Conservation (phyloP, 257 asterid genomes). For the Pogostemon cablin region DNA sequence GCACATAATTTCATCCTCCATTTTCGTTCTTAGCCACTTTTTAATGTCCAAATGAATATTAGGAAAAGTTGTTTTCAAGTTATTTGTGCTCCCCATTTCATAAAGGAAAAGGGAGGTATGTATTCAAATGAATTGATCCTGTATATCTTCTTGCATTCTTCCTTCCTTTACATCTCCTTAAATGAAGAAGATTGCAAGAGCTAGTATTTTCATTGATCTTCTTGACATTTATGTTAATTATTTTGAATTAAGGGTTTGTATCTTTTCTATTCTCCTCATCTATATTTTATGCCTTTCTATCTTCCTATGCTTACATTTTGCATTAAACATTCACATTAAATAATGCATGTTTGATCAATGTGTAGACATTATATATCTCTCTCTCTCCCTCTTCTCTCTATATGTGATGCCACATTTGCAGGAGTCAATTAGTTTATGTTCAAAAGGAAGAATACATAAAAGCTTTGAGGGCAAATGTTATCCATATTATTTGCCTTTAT, state of each 20-base stretch:
- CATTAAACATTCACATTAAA: neutral
- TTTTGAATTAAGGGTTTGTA: neutral
- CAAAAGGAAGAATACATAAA: neutral
- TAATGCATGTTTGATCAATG: neutral
- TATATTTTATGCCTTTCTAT: neutral
- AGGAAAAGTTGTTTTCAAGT: neutral
- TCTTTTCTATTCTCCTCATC: neutral
- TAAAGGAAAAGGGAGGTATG: constrained; percentile 36
- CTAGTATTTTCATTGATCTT: neutral
- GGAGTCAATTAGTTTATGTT: neutral
- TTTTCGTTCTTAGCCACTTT: neutral
- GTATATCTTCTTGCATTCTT: neutral
- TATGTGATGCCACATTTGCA: neutral
- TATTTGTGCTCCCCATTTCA: constrained; percentile 31
- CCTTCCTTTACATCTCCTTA: neutral
- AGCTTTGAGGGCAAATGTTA: neutral
- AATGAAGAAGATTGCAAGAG: neutral
- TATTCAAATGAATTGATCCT: neutral
- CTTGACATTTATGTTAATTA: neutral
- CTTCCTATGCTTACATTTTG: neutral
- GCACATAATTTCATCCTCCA: constrained; percentile 14
- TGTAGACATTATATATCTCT: too few relatives aligned
- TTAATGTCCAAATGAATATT: neutral
- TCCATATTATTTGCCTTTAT: neutral
- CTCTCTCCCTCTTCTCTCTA: too few relatives aligned